Evolutionary conservation across 495 filamentous ascomycete species (phyloP).

Genomic region (Aspergillus steynii): DNA sequence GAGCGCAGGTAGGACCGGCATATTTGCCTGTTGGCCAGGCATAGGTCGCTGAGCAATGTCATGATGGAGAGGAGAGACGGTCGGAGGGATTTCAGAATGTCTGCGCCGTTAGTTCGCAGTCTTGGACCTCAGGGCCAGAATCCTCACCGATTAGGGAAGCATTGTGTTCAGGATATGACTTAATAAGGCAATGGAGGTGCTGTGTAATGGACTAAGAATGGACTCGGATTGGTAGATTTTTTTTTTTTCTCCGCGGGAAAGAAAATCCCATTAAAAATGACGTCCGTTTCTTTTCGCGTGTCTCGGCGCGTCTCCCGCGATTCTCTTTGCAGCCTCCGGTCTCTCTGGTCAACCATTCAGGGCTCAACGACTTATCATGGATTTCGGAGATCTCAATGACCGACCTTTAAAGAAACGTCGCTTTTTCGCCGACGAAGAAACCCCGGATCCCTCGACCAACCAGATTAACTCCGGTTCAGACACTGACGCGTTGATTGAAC

Average conservation of each 20-base stretch:
- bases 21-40: conserved; percentile 24
- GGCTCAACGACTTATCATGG: conserved; percentile 44
- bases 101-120: neutral
- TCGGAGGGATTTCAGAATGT: neutral
- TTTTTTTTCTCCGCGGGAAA: neutral
- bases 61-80: conserved; percentile 17
- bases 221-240: conserved; percentile 1
- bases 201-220: neutral
- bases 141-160: neutral
- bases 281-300: neutral
- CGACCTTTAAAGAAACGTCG: conserved; percentile 77
- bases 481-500: conserved; percentile 24
- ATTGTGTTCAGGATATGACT: neutral
- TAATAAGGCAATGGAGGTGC: neutral
- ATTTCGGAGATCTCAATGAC: conserved; percentile 52
- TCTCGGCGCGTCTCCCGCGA: neutral
- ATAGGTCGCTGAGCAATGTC: conserved; percentile 26
- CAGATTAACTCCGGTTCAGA: conserved; percentile 2
- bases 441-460: conserved; percentile 3
- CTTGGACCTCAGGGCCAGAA: too few relatives aligned
- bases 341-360: neutral
- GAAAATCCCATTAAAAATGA: neutral
- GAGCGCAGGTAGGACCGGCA: conserved; percentile 8
- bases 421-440: conserved; percentile 66
- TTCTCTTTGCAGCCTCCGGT: neutral